Conservation (phyloP, 441 rosid species). For the Pelargonium australe region DNA sequence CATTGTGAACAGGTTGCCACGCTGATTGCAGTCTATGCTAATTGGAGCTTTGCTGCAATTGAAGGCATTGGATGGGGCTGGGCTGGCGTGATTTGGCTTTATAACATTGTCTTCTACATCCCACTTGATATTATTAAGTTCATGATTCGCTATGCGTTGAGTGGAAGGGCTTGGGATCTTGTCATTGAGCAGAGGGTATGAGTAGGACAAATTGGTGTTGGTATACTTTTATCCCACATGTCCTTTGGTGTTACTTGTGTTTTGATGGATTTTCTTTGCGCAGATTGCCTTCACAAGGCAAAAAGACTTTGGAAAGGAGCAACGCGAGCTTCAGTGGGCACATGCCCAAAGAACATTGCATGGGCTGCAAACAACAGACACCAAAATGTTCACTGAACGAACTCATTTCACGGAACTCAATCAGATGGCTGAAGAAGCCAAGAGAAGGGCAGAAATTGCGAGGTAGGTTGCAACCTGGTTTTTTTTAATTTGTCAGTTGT, state of each 20-base stretch:
- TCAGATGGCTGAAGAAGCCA: slow-evolving; percentile 44
- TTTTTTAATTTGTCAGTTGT: too few relatives aligned
- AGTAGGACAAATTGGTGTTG: too few relatives aligned
- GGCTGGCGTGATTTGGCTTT: slow-evolving; percentile 47
- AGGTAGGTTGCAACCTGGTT: slow-evolving; percentile 30
- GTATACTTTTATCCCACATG: background rate
- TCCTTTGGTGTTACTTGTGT: slow-evolving; percentile 8
- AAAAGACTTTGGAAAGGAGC: slow-evolving; percentile 43
- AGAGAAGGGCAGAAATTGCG: slow-evolving; percentile 43
- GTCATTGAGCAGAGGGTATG: slow-evolving; percentile 47
- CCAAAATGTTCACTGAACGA: slow-evolving; percentile 36
- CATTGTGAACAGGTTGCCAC: slow-evolving; percentile 33
- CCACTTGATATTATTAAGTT: slow-evolving; percentile 46
- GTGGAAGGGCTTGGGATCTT: slow-evolving; percentile 49
- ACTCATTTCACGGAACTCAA: slow-evolving; percentile 30
- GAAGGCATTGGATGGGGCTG: slow-evolving; percentile 51
- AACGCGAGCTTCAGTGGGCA: slow-evolving; percentile 46
- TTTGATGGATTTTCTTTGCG: background rate
- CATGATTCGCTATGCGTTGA: slow-evolving; percentile 36
- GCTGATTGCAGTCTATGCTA: slow-evolving; percentile 41
- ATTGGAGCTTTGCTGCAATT: slow-evolving; percentile 39
- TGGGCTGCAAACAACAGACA: slow-evolving; percentile 40
- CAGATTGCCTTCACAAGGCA: slow-evolving; percentile 47
- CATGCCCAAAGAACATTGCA: slow-evolving; percentile 53
- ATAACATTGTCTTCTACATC: slow-evolving; percentile 35